Percentiles rank a stretch among this genome's conserved stretches.
phyloP scores from a whole-genome alignment of 2,329 filamentous ascomycete species.

The Hypoxylon sp. region DNA sequence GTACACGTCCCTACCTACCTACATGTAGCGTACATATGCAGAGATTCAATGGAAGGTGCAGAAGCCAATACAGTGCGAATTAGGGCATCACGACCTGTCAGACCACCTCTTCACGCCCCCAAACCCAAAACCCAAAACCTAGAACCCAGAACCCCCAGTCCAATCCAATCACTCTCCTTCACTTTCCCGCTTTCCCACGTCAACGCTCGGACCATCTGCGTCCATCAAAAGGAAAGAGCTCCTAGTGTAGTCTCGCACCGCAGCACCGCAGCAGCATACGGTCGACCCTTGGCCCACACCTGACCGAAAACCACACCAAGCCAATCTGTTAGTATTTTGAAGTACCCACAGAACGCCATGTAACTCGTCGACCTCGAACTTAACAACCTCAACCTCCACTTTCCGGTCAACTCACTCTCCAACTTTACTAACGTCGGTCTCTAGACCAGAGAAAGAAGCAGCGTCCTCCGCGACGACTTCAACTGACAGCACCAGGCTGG shows the following conservation, averaged over 20 bases:
- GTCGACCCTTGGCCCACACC: conserved; percentile 36
- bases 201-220: conserved; percentile 31
- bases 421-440: conserved; percentile 37
- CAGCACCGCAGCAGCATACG: too few relatives aligned
- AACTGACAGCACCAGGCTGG: conserved; percentile 32
- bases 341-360: conserved; percentile 30
- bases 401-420: conserved; percentile 36
- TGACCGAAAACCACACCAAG: conserved; percentile 34
- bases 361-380: conserved; percentile 36
- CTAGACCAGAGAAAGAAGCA: conserved; percentile 32
- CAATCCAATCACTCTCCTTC: conserved; percentile 26
- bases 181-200: conserved; percentile 4
- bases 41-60: not conserved
- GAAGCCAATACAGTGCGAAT: not conserved
- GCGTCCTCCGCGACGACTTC: conserved; percentile 35
- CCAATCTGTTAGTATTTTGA: conserved; percentile 28
- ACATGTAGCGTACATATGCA: too few relatives aligned
- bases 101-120: conserved; percentile 28
- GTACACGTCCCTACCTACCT: too few relatives aligned
- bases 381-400: conserved; percentile 42
- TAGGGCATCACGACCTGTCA: conserved; percentile 9
- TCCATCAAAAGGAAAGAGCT: conserved; percentile 27
- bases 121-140: too few relatives aligned
- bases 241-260: conserved; percentile 20
- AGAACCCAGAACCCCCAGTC: too few relatives aligned